Evolutionary conservation across 2,329 filamentous ascomycete species (phyloP).

Genomic region (Fusarium globosum): DNA sequence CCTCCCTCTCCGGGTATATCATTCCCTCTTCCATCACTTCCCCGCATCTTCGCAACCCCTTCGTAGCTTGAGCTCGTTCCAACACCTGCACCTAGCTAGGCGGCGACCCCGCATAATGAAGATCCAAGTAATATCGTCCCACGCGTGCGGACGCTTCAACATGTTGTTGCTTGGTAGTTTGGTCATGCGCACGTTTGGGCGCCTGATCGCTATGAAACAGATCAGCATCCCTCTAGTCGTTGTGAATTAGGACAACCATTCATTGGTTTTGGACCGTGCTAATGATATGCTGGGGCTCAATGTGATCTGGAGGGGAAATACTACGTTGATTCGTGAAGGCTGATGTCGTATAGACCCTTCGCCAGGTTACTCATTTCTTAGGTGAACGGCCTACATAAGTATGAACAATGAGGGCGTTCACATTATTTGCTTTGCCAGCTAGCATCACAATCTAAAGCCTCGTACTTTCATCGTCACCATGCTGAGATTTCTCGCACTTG

Average conservation of each 20-base stretch:
- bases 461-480: background rate
- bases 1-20: background rate
- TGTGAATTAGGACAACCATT: background rate
- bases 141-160: background rate
- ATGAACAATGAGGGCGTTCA: background rate
- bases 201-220: background rate
- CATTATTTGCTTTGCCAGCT: rapidly evolving
- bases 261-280: too few species aligned
- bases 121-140: rapidly evolving
- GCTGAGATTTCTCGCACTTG: too few species aligned
- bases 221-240: background rate
- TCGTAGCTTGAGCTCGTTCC: background rate
- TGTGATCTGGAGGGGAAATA: rapidly evolving
- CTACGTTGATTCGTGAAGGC: background rate
- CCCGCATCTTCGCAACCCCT: background rate
- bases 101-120: background rate
- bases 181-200: background rate
- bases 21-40: background rate
- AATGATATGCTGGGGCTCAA: background rate
- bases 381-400: background rate
- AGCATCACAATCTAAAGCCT: background rate
- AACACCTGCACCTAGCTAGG: background rate
- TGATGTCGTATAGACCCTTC: too few species aligned
- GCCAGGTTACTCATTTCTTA: too few species aligned
- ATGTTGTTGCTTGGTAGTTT: background rate